Conservation (phyloP, 805 yeast species). For the Suhomyces tanzawaensis region DNA sequence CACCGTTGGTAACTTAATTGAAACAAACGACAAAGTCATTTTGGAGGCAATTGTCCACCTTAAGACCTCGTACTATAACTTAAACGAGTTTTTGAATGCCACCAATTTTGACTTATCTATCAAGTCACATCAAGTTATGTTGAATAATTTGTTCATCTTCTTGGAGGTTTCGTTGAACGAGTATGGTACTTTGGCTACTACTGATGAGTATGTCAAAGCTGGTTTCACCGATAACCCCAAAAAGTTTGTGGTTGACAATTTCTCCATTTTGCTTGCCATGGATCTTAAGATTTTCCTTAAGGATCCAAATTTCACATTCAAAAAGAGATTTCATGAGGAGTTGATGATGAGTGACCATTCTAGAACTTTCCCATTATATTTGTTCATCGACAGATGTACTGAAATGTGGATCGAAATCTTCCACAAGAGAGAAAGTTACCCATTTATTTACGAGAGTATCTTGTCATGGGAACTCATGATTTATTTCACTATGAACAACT, state of each 20-base stretch:
- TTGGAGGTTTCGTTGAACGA: conserved; percentile 42
- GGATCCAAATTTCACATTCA: conserved; percentile 58
- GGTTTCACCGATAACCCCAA: conserved; percentile 47
- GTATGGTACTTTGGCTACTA: conserved; percentile 40
- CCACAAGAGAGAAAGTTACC: conserved; percentile 28
- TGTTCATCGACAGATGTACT: conserved; percentile 34
- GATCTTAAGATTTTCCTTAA: conserved; percentile 55
- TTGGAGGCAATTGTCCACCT: conserved; percentile 29
- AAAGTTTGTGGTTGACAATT: conserved; percentile 42
- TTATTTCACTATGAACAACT: conserved; percentile 53
- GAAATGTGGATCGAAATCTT: conserved; percentile 36
- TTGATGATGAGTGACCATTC: conserved; percentile 55
- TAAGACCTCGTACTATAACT: conserved; percentile 32
- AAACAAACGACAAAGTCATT: conserved; percentile 35
- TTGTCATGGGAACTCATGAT: conserved; percentile 55
- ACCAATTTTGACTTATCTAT: conserved; percentile 38
- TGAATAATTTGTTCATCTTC: conserved; percentile 37
- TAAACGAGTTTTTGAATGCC: conserved; percentile 34
- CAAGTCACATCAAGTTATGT: conserved; percentile 39
- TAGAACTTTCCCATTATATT: conserved; percentile 50
- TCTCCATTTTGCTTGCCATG: conserved; percentile 49
- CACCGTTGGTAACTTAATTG: conserved; percentile 39
- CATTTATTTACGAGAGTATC: conserved; percentile 38
- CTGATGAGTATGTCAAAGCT: conserved; percentile 45
- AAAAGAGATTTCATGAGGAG: conserved; percentile 62